phyloP scores from a whole-genome alignment of 1,284 basidiomycete species.

The Ceratorhiza oryzae-sativae region DNA sequence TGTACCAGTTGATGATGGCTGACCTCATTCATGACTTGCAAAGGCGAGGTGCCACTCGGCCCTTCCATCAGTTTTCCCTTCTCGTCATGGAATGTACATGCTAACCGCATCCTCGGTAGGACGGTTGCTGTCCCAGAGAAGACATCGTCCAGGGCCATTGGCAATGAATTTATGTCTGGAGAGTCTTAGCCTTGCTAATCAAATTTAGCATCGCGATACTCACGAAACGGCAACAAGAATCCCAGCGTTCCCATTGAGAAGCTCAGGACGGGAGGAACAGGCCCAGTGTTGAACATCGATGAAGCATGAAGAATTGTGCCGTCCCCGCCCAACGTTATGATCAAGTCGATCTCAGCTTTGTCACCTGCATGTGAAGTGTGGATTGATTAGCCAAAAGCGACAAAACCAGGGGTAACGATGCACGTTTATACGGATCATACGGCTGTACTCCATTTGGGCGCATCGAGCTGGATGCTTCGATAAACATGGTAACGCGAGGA shows the following conservation, averaged over 20 bases:
- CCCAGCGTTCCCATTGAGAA: slow-evolving; percentile 97
- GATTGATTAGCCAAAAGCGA: not conserved
- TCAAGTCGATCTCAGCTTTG: slow-evolving; percentile 72
- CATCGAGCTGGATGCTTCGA: slow-evolving; percentile 69
- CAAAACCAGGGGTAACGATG: slow-evolving; percentile 33
- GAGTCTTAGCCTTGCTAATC: not conserved
- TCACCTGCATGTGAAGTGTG: slow-evolving; percentile 47
- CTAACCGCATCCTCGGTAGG: slow-evolving; percentile 86
- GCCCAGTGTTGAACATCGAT: slow-evolving; percentile 85
- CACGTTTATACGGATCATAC: slow-evolving; percentile 63
- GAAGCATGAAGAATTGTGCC: slow-evolving; percentile 96
- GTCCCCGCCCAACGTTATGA: slow-evolving; percentile 93
- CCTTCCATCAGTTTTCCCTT: slow-evolving; percentile 54
- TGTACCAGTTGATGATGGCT: not conserved
- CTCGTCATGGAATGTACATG: slow-evolving; percentile 75
- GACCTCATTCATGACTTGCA: slow-evolving; percentile 98
- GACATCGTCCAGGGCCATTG: slow-evolving; percentile 77
- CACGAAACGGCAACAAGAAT: slow-evolving; percentile 93
- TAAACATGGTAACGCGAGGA: slow-evolving; percentile 74
- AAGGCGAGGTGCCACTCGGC: slow-evolving; percentile 59
- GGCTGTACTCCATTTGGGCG: slow-evolving; percentile 69
- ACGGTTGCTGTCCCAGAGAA: slow-evolving; percentile 78
- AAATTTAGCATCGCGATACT: slow-evolving; percentile 51
- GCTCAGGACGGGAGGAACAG: slow-evolving; percentile 93
- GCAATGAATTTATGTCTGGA: slow-evolving; percentile 81